Conservation (phyloP, 1,284 basidiomycete genomes). For the Moesziomyces sp. region DNA sequence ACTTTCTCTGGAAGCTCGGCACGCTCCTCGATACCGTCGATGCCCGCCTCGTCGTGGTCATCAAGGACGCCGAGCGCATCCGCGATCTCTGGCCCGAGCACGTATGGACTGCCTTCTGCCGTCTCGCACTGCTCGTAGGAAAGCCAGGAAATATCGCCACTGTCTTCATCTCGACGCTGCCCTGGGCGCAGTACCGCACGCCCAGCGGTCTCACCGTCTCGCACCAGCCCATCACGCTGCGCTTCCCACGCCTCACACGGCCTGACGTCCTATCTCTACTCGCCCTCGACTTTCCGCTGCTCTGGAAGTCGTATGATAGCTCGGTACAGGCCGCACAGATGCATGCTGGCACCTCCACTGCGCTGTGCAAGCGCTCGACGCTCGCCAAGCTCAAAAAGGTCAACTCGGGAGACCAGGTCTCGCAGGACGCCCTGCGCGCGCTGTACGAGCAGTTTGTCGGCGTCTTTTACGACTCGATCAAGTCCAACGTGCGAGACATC, state of each 20-base stretch:
- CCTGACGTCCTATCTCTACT: constrained; percentile 49
- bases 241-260: constrained; percentile 40
- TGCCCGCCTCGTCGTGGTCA: constrained; percentile 38
- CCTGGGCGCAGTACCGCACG: constrained; percentile 54
- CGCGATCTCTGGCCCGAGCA: constrained; percentile 62
- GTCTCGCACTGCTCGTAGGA: constrained; percentile 35
- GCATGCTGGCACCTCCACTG: constrained; percentile 25
- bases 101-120: constrained; percentile 53
- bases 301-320: constrained; percentile 29
- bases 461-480: constrained; percentile 59
- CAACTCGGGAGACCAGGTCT: constrained; percentile 15
- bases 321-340: constrained; percentile 37
- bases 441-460: constrained; percentile 46
- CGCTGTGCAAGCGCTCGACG: constrained; percentile 16
- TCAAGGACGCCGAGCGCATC: constrained; percentile 57
- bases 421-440: constrained; percentile 8
- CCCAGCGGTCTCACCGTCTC: constrained; percentile 45
- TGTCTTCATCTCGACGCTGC: constrained; percentile 46
- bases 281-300: constrained; percentile 28
- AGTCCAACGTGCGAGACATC: constrained; percentile 47
- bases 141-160: constrained; percentile 44
- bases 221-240: constrained; percentile 48
- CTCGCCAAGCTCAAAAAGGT: constrained; percentile 16
- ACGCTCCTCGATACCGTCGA: constrained; percentile 12
- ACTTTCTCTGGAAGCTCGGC: constrained; percentile 31